Conservation (phyloP, 1,139 yeast genomes). For the Zygosaccharomyces sapae region DNA sequence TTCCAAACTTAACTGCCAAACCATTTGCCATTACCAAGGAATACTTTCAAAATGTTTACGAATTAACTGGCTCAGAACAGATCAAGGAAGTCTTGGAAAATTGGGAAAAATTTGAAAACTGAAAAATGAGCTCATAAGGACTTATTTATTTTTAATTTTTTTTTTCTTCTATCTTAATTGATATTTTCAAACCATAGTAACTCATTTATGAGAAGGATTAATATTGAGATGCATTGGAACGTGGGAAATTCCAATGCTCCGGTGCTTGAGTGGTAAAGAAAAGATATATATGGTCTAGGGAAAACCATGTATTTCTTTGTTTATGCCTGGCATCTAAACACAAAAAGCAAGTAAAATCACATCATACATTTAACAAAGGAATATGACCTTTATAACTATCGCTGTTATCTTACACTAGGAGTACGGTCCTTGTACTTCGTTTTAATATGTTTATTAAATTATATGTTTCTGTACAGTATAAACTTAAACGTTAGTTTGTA, state of each 20-base stretch:
- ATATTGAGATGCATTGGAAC: conserved; percentile 2
- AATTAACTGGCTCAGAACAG: conserved; percentile 85
- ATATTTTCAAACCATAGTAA: not conserved
- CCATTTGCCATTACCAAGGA: conserved; percentile 95
- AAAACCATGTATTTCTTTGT: conserved; percentile 8
- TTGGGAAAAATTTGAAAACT: conserved; percentile 74
- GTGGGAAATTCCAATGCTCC: conserved; percentile 13
- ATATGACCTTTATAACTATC: not conserved
- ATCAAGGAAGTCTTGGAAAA: conserved; percentile 84
- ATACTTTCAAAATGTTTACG: conserved; percentile 92
- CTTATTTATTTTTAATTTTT: not conserved
- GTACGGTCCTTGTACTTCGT: no score
- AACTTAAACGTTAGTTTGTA: not conserved
- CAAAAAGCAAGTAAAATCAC: not conserved
- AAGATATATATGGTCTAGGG: conserved; percentile 8
- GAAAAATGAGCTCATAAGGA: not conserved
- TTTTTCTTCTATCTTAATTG: not conserved
- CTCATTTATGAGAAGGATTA: not conserved
- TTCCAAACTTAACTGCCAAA: conserved; percentile 97
- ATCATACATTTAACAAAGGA: not conserved
- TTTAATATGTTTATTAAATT: conserved; percentile 5
- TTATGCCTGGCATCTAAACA: not conserved
- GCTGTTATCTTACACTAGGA: not conserved
- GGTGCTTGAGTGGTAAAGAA: conserved; percentile 1
- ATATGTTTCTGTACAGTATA: conserved; percentile 5